Evolutionary conservation across 768 basidiomycete genomes (phyloP).

Genomic region (Amanita rubescens): DNA sequence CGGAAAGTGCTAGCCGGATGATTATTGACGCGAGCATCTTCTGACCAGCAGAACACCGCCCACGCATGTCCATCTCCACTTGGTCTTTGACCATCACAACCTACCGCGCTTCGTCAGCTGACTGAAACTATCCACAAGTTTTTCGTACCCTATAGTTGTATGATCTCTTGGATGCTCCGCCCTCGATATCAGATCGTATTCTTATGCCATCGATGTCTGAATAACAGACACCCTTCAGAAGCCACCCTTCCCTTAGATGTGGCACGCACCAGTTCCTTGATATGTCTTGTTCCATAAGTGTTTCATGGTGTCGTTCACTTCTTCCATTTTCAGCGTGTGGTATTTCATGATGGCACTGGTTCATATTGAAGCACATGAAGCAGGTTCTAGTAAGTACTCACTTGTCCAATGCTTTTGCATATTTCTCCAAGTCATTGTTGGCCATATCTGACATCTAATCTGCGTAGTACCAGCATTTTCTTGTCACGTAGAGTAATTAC

Average conservation of each 20-base stretch:
- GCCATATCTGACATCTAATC: constrained; percentile 94
- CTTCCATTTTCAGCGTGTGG: constrained; percentile 96
- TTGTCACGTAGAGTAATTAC: constrained; percentile 27
- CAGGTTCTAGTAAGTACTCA: constrained; percentile 28
- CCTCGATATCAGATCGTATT: constrained; percentile 91
- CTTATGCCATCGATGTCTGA: constrained; percentile 96
- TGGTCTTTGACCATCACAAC: constrained; percentile 99
- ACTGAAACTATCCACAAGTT: constrained; percentile 5
- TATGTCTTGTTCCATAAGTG: constrained; percentile 99
- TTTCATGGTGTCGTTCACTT: constrained; percentile 97
- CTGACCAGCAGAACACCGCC: constrained; percentile 95
- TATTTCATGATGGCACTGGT: constrained; percentile 97
- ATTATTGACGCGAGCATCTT: constrained; percentile 99
- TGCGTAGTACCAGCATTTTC: background rate
- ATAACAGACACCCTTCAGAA: background rate
- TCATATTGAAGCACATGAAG: constrained; percentile 10
- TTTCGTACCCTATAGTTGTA: constrained; percentile 89
- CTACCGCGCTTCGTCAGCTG: constrained; percentile 31
- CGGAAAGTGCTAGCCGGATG: constrained; percentile 93
- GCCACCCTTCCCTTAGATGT: background rate
- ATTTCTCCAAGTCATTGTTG: constrained; percentile 95
- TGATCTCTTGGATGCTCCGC: constrained; percentile 80
- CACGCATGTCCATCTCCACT: constrained; percentile 99
- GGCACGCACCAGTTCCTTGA: constrained; percentile 81
- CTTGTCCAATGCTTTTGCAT: constrained; percentile 96